Conservation (phyloP, 2,329 filamentous ascomycete genomes). For the Pestalotiopsis sp. region DNA sequence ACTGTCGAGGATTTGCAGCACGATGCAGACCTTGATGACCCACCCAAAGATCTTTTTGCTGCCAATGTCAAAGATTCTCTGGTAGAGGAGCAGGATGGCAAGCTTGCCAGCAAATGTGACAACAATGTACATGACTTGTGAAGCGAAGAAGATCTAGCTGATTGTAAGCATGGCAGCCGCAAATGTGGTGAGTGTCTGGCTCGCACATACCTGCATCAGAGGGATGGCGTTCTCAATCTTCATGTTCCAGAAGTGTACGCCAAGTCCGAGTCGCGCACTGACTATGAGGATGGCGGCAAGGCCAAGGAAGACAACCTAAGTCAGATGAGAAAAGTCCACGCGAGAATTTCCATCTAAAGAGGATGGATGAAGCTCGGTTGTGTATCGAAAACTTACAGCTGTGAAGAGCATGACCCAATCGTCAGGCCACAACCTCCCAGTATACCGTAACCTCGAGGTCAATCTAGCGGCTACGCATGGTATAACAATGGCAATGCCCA, state of each 20-base stretch:
- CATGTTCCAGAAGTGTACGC: slow-evolving; percentile 1
- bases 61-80: neutral
- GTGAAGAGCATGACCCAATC: neutral
- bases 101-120: neutral
- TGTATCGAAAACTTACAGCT: neutral
- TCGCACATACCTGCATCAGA: neutral
- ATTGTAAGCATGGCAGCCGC: neutral
- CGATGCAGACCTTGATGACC: neutral
- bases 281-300: neutral
- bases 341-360: neutral
- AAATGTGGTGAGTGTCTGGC: neutral
- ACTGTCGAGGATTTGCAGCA: neutral
- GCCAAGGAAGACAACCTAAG: neutral
- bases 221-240: neutral
- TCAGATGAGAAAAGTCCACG: neutral
- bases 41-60: neutral
- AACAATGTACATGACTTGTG: slow-evolving; percentile 1
- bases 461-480: neutral
- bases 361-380: too few relatives aligned
- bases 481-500: neutral
- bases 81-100: neutral
- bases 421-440: neutral
- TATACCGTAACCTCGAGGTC: neutral
- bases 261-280: neutral
- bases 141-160: slow-evolving; percentile 1